phyloP scores from a whole-genome alignment of 805 yeast genomes.

The Hanseniaspora mollemarum region DNA sequence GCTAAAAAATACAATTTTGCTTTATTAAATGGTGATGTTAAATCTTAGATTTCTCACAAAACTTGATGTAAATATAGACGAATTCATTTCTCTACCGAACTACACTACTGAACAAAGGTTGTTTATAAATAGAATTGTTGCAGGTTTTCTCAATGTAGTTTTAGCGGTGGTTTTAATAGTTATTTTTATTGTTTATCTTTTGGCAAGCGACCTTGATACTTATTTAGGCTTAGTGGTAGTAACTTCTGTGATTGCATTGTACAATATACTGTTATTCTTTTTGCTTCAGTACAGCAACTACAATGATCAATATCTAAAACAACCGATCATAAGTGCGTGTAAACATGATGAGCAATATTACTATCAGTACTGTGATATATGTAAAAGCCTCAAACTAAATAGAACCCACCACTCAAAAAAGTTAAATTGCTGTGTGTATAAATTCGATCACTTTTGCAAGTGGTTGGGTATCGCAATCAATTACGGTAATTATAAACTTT shows the following conservation, averaged over 20 bases:
- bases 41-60: neutral
- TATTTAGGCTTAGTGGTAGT: conserved; percentile 1
- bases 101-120: neutral
- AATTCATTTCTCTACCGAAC: neutral
- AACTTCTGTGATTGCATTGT: neutral
- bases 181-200: neutral
- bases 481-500: conserved; percentile 47
- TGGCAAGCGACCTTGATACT: neutral
- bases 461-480: conserved; percentile 72
- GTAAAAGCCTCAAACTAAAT: conserved; percentile 53
- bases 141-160: neutral
- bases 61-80: neutral
- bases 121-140: neutral
- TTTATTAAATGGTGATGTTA: neutral
- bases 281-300: conserved; percentile 3
- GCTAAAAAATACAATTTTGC: neutral
- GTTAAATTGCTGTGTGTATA: conserved; percentile 47
- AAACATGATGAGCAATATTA: neutral
- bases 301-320: conserved; percentile 1
- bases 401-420: conserved; percentile 62
- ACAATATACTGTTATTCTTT: neutral
- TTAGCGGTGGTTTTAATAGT: neutral
- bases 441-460: conserved; percentile 74
- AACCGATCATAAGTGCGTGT: neutral
- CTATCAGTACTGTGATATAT: conserved; percentile 39